These are phyloP conservation scores for Claviceps sp. DNA, from an alignment of 2,329 filamentous ascomycete species.

Conservation along the genomic window DNA sequence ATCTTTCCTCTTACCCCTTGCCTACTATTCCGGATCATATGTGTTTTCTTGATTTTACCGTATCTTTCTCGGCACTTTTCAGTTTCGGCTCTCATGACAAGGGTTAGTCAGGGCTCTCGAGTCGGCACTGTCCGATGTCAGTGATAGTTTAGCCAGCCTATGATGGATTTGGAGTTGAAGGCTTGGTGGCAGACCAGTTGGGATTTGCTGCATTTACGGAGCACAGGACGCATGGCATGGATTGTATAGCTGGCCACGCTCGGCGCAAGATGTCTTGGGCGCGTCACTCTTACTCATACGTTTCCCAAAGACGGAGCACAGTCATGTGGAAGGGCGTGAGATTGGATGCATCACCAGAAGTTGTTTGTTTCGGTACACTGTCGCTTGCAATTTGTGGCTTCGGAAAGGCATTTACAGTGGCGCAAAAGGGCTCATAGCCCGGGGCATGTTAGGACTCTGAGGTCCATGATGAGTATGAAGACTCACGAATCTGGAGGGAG, in stretches of 20 bases:
- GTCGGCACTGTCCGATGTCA: not conserved
- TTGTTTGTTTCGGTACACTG: constrained; percentile 2
- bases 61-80: not conserved
- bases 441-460: constrained; percentile 2
- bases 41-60: not conserved
- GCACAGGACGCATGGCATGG: constrained; percentile 5
- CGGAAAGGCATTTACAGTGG: constrained; percentile 1
- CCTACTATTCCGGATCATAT: not conserved
- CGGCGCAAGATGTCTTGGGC: constrained; percentile 4
- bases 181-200: constrained; percentile 2
- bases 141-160: not conserved
- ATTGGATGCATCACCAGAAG: constrained; percentile 4
- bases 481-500: not conserved
- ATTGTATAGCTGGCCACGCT: constrained; percentile 2
- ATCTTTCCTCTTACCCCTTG: no score
- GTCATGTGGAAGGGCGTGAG: not conserved
- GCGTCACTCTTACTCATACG: not conserved
- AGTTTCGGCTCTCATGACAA: not conserved
- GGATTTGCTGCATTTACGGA: constrained; percentile 1
- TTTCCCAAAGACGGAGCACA: constrained; percentile 1
- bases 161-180: constrained; percentile 3
- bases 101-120: not conserved
- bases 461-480: not conserved
- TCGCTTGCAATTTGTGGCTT: constrained; percentile 4
- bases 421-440: constrained; percentile 3